phyloP scores from a whole-genome alignment of 2,329 filamentous ascomycete species.

The Xylariaceae sp. region DNA sequence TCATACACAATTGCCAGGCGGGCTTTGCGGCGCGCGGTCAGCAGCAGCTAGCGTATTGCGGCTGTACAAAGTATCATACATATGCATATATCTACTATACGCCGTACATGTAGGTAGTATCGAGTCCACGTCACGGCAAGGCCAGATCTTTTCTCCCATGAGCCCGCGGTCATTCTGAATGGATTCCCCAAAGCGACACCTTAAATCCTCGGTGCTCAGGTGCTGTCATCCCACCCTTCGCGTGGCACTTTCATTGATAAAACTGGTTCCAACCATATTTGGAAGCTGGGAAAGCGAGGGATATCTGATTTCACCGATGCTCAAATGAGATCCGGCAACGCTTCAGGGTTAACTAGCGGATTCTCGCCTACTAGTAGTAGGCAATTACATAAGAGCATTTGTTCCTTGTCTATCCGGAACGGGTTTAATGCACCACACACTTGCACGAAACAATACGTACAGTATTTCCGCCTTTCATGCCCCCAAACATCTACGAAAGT shows the following conservation, averaged over 20 bases:
- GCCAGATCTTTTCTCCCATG: slow-evolving; percentile 19
- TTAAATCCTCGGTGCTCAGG: slow-evolving; percentile 5
- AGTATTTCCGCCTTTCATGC: neutral
- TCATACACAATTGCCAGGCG: slow-evolving; percentile 14
- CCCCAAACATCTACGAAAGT: neutral
- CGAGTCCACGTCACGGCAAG: slow-evolving; percentile 24
- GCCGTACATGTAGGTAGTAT: no score
- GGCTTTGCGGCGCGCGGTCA: slow-evolving; percentile 25
- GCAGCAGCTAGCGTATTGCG: slow-evolving; percentile 18
- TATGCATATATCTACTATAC: no score
- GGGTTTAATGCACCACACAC: neutral
- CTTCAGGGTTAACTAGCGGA: neutral
- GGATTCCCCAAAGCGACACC: slow-evolving; percentile 18
- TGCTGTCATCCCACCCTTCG: slow-evolving; percentile 22
- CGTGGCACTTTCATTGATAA: slow-evolving; percentile 15
- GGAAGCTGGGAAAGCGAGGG: slow-evolving; percentile 15
- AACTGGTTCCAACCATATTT: slow-evolving; percentile 9
- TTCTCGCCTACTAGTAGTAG: neutral
- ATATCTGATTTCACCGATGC: neutral
- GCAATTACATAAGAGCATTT: neutral
- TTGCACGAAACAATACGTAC: neutral
- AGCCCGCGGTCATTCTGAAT: slow-evolving; percentile 13
- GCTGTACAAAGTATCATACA: slow-evolving; percentile 27
- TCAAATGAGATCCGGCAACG: neutral
- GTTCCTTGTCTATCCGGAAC: neutral